These are phyloP conservation scores for Thymus mandschuricus DNA, from an alignment of 257 asterid genomes.

Conservation along the genomic window DNA sequence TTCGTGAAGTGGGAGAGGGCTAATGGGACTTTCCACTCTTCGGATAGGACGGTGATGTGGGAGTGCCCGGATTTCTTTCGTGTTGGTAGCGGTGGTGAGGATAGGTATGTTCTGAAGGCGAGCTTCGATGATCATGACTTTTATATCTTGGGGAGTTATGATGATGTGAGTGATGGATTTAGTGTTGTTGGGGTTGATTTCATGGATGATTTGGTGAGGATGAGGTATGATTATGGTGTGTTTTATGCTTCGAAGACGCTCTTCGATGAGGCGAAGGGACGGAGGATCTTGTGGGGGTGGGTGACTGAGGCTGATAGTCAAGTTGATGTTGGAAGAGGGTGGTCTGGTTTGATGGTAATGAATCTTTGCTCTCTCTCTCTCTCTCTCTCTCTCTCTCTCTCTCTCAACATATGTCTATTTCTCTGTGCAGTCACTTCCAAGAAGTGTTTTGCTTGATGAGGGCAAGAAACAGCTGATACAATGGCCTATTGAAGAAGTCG, in stretches of 20 bases:
- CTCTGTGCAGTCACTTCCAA: conserved; percentile 43
- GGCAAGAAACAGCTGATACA: conserved; percentile 39
- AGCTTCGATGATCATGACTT: conserved; percentile 37
- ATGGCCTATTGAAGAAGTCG: conserved; percentile 52
- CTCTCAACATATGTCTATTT: not conserved
- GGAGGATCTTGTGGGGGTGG: conserved; percentile 56
- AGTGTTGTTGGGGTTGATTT: conserved; percentile 33
- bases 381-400: not conserved
- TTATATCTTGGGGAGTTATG: conserved; percentile 41
- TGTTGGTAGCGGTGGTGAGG: conserved; percentile 11
- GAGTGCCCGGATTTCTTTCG: conserved; percentile 55
- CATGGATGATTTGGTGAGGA: conserved; percentile 30
- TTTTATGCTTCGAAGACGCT: conserved; percentile 49
- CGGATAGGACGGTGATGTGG: conserved; percentile 47
- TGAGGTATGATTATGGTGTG: conserved; percentile 48
- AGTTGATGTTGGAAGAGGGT: conserved; percentile 30
- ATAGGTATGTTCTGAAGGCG: conserved; percentile 44
- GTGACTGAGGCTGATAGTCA: conserved; percentile 39
- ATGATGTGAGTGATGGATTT: conserved; percentile 29
- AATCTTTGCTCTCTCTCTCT: not conserved
- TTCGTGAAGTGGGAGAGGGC: conserved; percentile 36
- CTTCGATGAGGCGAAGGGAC: conserved; percentile 33
- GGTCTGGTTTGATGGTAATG: conserved; percentile 48
- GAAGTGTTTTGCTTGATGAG: conserved; percentile 43
- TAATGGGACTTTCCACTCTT: conserved; percentile 32